Conservation (phyloP, 1,284 basidiomycete genomes). For the Heliocybe sulcata region DNA sequence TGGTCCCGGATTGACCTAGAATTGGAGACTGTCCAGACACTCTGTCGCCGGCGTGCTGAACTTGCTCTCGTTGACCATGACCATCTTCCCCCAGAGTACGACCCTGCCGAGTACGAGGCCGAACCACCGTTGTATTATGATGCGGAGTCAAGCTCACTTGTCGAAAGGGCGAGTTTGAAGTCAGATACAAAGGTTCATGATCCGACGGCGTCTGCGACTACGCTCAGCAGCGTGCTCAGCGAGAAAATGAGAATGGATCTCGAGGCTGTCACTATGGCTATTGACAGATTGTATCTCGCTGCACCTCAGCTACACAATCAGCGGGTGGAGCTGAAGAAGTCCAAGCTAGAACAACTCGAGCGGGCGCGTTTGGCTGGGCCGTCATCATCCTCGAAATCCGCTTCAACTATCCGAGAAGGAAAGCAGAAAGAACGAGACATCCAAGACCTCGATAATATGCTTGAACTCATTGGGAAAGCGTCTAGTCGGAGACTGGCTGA, state of each 20-base stretch:
- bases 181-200: not conserved
- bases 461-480: conserved; percentile 67
- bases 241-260: conserved; percentile 80
- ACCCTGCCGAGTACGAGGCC: conserved; percentile 36
- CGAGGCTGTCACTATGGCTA: conserved; percentile 76
- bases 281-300: conserved; percentile 77
- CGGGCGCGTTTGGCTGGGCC: conserved; percentile 35
- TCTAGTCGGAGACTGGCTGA: conserved; percentile 57
- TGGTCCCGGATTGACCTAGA: conserved; percentile 72
- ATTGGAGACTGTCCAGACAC: conserved; percentile 56
- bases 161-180: not conserved
- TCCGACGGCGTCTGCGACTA: not conserved
- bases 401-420: conserved; percentile 5
- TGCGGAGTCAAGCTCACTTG: not conserved
- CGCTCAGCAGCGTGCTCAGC: conserved; percentile 13
- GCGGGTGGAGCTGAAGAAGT: conserved; percentile 71
- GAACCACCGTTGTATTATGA: conserved; percentile 60
- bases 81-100: conserved; percentile 63
- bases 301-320: conserved; percentile 84
- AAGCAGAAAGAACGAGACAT: conserved; percentile 28
- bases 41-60: conserved; percentile 55
- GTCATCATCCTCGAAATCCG: conserved; percentile 3
- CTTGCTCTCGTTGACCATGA: conserved; percentile 23
- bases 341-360: conserved; percentile 62
- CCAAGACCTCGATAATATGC: conserved; percentile 60